Conservation (phyloP, 176 grass and related monocot genomes). For the Rhynchospora breviuscula region DNA sequence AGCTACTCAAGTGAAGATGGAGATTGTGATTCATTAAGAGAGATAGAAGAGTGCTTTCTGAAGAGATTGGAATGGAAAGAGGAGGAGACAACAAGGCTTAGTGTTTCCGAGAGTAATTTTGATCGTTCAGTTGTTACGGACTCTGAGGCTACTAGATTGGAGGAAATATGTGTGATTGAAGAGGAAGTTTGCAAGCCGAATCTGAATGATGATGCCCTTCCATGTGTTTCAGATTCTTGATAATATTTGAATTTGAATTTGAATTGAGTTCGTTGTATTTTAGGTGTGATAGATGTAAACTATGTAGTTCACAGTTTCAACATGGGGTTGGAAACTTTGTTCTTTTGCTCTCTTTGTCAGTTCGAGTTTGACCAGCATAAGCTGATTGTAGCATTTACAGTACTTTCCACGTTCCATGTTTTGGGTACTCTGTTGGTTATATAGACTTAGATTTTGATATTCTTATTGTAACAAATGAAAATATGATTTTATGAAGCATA, state of each 20-base stretch:
- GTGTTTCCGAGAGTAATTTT: constrained; percentile 5
- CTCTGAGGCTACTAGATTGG: background rate
- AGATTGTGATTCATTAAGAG: constrained; percentile 30
- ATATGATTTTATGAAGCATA: background rate
- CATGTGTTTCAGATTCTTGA: constrained; percentile 2
- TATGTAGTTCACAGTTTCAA: constrained; percentile 17
- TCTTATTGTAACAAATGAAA: background rate
- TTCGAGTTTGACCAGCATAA: background rate
- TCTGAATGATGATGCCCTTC: constrained; percentile 2
- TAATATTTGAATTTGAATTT: constrained; percentile 5
- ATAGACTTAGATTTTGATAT: background rate
- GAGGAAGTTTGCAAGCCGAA: constrained; percentile 16
- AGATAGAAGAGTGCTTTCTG: constrained; percentile 71
- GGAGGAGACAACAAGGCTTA: constrained; percentile 14
- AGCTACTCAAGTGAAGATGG: constrained; percentile 27
- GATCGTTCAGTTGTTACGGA: constrained; percentile 7
- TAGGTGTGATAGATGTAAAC: background rate
- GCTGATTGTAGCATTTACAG: background rate
- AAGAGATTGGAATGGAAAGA: constrained; percentile 51
- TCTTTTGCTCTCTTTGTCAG: background rate
- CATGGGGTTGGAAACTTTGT: constrained; percentile 27
- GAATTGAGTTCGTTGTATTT: background rate
- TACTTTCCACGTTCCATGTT: background rate
- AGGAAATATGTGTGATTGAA: background rate
- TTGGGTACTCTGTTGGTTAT: background rate